Evolutionary conservation across 2,329 filamentous ascomycete genomes (phyloP), one percentile per base, ranked within the genome.

Genomic region (Penicillium sp.): DNA sequence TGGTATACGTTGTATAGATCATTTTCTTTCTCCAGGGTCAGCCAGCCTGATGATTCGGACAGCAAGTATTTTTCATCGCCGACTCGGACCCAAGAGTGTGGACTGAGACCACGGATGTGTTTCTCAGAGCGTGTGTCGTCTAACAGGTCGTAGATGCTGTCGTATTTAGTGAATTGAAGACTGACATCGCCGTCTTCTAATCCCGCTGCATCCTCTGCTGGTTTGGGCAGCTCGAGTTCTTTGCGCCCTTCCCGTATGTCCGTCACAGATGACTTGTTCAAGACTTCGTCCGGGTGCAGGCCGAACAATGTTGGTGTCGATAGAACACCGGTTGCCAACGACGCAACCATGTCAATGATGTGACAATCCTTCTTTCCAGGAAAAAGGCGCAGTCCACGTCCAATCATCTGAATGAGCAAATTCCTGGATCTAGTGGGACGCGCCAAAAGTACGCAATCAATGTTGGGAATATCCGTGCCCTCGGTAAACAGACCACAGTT

Each of bases 401-500:
- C 95, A 62, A 99, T 96, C 95, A 99, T 99, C 76, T 99, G 95
- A 0, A 98, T 87, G 1, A 99, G 85, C 2, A 99, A 80, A 68
- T 97, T 98, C n/a, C 90, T 87, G 15, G 95, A 98, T 67, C 89
- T 88, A 1, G 95, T 99, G 0, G 95, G 95, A 25, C 95, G 83
- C 3, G 90, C 92, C 8, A 99, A 83, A 8, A 99, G 73, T 25
- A 99, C 86, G 71, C 95, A 98, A 78, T 99, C 95, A 65, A 99
- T 91, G 73, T 96, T 97, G 5, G 96, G 95, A 35, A 99, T 96
- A 71, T 99, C 95, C 0, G 95, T 99, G 2, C 95, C 95, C 78
- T 99, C 95, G 0, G 94, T 98, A 71, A 96, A 98, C 42, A 99
- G 90, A 8, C 93, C 93, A 71, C 95, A 98, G 73, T 99, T 99